A percentile compares a stretch with the other conserved stretches of the same genome.
These are phyloP conservation scores for Nematocida ironsii DNA, from an alignment of 371 early-diverging fungal species.

Conservation along the genomic window DNA sequence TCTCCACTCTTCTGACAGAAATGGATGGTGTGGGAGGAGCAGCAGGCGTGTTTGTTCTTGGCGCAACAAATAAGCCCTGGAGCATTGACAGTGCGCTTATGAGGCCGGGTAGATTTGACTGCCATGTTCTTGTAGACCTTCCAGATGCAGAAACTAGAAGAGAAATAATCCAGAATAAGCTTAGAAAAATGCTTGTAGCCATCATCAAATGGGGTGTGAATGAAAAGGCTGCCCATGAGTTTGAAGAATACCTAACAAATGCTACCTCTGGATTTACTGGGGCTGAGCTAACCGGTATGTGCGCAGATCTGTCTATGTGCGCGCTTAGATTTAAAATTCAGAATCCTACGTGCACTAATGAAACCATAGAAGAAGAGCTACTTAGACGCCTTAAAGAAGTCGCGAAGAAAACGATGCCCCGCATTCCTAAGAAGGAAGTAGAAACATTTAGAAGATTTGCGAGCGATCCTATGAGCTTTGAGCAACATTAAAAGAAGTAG, in stretches of 20 bases:
- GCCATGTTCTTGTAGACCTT: constrained; percentile 83
- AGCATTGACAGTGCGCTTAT: constrained; percentile 82
- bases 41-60: constrained; percentile 78
- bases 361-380: not conserved
- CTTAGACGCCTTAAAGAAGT: not conserved
- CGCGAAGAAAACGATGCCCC: not conserved
- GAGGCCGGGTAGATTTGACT: constrained; percentile 94
- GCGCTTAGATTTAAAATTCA: constrained; percentile 6
- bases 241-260: constrained; percentile 3
- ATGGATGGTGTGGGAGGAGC: constrained; percentile 93
- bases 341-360: not conserved
- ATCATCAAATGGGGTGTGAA: not conserved
- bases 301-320: constrained; percentile 13
- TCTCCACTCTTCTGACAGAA: constrained; percentile 87
- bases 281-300: constrained; percentile 28
- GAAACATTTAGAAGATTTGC: constrained; percentile 9
- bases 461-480: not conserved
- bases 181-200: not conserved
- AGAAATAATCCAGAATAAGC: constrained; percentile 86
- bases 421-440: constrained; percentile 8
- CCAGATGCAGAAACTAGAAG: constrained; percentile 81
- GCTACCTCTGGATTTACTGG: constrained; percentile 31
- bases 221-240: not conserved
- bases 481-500: not conserved
- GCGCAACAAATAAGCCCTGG: constrained; percentile 71